These are phyloP conservation scores for Nicotiana undulata DNA, from an alignment of 257 asterid species.

Conservation along the genomic window DNA sequence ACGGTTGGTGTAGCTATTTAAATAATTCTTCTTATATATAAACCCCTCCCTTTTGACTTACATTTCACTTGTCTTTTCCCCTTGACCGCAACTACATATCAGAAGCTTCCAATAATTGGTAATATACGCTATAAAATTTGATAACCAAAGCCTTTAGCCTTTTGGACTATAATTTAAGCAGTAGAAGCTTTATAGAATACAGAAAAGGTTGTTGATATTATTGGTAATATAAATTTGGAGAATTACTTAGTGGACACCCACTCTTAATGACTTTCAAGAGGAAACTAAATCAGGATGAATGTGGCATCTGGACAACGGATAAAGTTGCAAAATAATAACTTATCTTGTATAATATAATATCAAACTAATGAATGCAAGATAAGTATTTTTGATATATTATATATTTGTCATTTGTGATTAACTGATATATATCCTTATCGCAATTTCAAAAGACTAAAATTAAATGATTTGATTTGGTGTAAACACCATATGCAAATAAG, in stretches of 20 bases:
- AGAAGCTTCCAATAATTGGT: not conserved
- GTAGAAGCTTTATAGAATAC: not conserved
- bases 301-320: too few species aligned
- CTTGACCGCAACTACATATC: not conserved
- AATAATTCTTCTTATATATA: not conserved
- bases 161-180: not conserved
- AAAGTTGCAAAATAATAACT: too few species aligned
- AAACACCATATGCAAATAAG: too few species aligned
- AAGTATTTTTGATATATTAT: too few species aligned
- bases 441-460: too few species aligned
- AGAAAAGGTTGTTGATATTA: not conserved
- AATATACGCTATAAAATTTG: not conserved
- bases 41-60: not conserved
- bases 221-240: not conserved
- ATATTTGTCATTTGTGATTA: too few species aligned
- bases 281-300: not conserved
- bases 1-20: not conserved
- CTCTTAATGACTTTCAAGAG: not conserved
- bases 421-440: too few species aligned
- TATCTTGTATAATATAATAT: too few species aligned
- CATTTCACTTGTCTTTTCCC: not conserved
- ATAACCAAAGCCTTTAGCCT: not conserved
- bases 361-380: too few species aligned
- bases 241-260: not conserved
- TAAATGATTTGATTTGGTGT: too few species aligned